Base-by-base conservation (phyloP, 805 yeast genomes). In the Kurtzmaniella fragi region DNA sequence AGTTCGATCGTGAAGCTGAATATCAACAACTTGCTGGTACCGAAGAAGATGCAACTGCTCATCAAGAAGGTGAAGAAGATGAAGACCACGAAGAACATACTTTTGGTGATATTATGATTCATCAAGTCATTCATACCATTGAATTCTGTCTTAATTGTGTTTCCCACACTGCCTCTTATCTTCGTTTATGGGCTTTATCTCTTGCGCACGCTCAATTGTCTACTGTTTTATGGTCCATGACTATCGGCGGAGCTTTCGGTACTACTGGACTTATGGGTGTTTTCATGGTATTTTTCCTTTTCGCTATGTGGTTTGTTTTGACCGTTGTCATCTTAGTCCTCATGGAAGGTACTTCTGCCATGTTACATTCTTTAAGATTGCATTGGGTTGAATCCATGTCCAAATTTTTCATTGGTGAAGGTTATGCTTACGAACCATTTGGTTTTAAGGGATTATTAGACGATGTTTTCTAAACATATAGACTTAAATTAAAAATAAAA, bases 381-480 rank as follows among this genome's bases (percentile, higher is more conserved):
- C 99, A 93, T 62, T 93, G 99, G 99, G 99, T 93, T 46, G 99
- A 93, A 69, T 83, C 96, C 20, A 93, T 93, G 99, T 88, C 96
- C 45, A 93, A 93, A 70, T 95, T 84, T 67, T 93, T 90, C 55
- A 93, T 85, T 57, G 99, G 99, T 60, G 98, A 91, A 62, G 99
- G 99, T 44, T 72, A 79, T 49, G 79, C 90, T 5, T 93, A 86
- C 58, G 81, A 77, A 48, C 98, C 99, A n/a, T 93, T 88, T 57
- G 75, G 82, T 3, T 89, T 91, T 45, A 58, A 63, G 34, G 53
- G 52, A n/a, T 56, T 59, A 33, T 53, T 58, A 40, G 54, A 49
- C 34, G 56, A 53, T 38, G 45, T 50, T n/a, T 40, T 47, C 16
- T 49, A 47, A 36, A 15, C 25, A 20, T 20, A 20, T 20, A 8